These are phyloP conservation scores for Neurospora sp. DNA, from an alignment of 495 filamentous ascomycete genomes.

Conservation along the genomic window DNA sequence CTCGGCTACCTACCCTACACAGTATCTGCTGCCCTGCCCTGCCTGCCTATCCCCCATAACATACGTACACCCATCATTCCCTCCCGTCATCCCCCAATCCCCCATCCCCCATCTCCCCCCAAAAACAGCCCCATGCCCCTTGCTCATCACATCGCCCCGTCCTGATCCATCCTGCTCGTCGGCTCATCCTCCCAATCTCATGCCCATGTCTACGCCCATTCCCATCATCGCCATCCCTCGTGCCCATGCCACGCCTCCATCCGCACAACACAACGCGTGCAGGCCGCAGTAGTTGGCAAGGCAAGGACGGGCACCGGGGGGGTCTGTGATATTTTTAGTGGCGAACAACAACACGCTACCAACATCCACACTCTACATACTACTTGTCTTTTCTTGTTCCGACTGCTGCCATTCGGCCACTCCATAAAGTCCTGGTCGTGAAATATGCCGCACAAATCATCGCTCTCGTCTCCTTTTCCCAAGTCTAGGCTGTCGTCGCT, in stretches of 20 bases:
- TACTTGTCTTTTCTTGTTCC: constrained; percentile 10
- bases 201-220: background rate
- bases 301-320: constrained; percentile 4
- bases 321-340: constrained; percentile 11
- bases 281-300: constrained; percentile 4
- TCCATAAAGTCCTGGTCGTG: background rate
- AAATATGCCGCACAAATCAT: constrained; percentile 25
- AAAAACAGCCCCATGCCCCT: background rate
- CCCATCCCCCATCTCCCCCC: background rate
- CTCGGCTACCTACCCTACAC: background rate
- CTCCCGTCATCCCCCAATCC: background rate
- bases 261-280: constrained; percentile 1
- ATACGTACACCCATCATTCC: background rate
- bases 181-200: constrained; percentile 4
- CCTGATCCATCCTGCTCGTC: background rate
- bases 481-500: background rate
- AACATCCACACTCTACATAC: background rate
- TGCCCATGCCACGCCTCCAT: background rate
- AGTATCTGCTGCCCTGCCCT: background rate
- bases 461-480: constrained; percentile 8
- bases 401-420: constrained; percentile 14
- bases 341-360: constrained; percentile 5
- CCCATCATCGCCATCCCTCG: background rate
- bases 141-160: background rate
- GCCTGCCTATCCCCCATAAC: background rate